Evolutionary conservation across 1,284 basidiomycete species (phyloP).

Genomic region (Malassezia slooffiae): DNA sequence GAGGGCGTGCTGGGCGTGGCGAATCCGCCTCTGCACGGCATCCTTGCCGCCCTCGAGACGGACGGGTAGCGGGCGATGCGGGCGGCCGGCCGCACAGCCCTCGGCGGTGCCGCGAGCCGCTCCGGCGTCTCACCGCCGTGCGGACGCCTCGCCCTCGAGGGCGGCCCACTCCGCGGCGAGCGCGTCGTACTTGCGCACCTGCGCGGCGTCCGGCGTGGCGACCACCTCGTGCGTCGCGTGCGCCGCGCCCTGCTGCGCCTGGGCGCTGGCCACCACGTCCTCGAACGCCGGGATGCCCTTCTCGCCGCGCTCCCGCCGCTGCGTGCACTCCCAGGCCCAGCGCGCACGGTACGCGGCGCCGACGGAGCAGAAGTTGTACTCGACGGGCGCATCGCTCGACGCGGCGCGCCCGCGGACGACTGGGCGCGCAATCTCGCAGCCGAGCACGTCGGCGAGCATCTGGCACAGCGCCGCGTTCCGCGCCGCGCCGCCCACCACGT

Average conservation of each 20-base stretch:
- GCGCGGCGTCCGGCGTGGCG: constrained; percentile 2
- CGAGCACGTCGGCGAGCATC: constrained; percentile 66
- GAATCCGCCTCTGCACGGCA: constrained; percentile 21
- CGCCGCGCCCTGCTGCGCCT: background rate
- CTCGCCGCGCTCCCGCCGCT: background rate
- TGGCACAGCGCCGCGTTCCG: constrained; percentile 64
- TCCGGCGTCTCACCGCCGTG: no score
- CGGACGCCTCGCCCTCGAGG: constrained; percentile 4
- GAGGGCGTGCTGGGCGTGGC: constrained; percentile 14
- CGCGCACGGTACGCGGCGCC: constrained; percentile 40
- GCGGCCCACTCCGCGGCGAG: constrained; percentile 2
- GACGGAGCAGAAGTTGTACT: constrained; percentile 42
- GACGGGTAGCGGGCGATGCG: no score
- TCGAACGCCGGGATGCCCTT: constrained; percentile 1
- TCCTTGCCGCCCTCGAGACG: constrained; percentile 27
- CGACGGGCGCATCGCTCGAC: constrained; percentile 5
- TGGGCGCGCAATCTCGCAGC: constrained; percentile 39
- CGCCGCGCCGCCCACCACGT: constrained; percentile 70
- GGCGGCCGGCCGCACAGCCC: constrained; percentile 15
- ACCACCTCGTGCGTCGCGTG: constrained; percentile 1
- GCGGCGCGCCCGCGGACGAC: constrained; percentile 19
- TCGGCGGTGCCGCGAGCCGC: no score
- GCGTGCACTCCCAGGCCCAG: constrained; percentile 27
- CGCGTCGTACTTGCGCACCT: constrained; percentile 1
- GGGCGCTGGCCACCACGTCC: constrained; percentile 2